These are phyloP conservation scores for Kwoniella mangroviensis DNA, from an alignment of 768 basidiomycete genomes.

Conservation along the genomic window DNA sequence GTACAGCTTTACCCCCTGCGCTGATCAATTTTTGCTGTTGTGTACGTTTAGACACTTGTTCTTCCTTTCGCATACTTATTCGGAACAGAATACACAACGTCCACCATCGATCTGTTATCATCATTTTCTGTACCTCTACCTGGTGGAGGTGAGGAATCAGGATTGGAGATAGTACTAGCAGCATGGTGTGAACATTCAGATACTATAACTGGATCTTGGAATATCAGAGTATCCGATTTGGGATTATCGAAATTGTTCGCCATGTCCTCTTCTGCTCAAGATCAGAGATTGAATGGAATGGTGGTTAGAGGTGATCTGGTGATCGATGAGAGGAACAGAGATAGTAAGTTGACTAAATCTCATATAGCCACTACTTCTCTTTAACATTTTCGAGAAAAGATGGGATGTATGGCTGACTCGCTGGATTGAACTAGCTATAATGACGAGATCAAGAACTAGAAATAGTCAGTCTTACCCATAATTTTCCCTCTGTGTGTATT, in stretches of 20 bases:
- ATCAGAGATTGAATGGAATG: slow-evolving; percentile 70
- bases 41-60: slow-evolving; percentile 70
- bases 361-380: too few species aligned
- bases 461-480: slow-evolving; percentile 65
- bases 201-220: slow-evolving; percentile 95
- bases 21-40: not conserved
- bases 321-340: slow-evolving; percentile 74
- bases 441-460: slow-evolving; percentile 91
- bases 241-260: slow-evolving; percentile 76
- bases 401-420: too few species aligned
- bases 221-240: slow-evolving; percentile 79
- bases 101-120: slow-evolving; percentile 77
- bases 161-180: slow-evolving; percentile 83
- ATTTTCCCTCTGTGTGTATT: too few species aligned
- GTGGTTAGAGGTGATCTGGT: slow-evolving; percentile 91
- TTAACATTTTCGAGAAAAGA: too few species aligned
- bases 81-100: slow-evolving; percentile 75
- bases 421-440: slow-evolving; percentile 69
- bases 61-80: slow-evolving; percentile 94
- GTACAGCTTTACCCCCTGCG: not conserved
- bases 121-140: slow-evolving; percentile 61
- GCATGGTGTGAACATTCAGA: slow-evolving; percentile 95
- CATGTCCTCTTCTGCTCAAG: slow-evolving; percentile 59
- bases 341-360: slow-evolving; percentile 66
- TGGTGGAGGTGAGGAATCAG: slow-evolving; percentile 63